Percentiles rank a stretch among this genome's conserved stretches.
These are phyloP conservation scores for Powellomyces hirtus DNA, from an alignment of 192 early-diverging fungal species.

Conservation along the genomic window DNA sequence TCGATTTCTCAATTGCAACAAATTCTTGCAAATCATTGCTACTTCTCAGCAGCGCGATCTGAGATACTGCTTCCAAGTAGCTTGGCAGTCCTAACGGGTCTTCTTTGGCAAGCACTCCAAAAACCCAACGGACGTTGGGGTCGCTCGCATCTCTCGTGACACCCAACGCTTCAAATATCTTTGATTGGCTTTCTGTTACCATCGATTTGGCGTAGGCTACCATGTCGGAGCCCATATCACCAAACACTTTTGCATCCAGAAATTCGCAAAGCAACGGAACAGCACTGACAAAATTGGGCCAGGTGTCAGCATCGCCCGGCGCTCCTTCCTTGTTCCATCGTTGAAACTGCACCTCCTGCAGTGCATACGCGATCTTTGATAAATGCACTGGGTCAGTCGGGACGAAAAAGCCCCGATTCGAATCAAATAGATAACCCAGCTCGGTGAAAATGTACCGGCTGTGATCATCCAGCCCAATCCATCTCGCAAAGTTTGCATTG, in stretches of 20 bases:
- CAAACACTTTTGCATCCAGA: neutral
- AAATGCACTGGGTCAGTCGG: neutral
- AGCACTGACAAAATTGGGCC: slow-evolving; percentile 6
- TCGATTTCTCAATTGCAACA: slow-evolving; percentile 32
- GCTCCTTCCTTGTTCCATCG: slow-evolving; percentile 23
- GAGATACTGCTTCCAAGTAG: slow-evolving; percentile 11
- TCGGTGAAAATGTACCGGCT: neutral
- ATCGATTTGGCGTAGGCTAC: neutral
- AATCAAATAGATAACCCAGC: slow-evolving; percentile 3
- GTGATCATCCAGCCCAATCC: slow-evolving; percentile 9
- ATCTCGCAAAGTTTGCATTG: neutral
- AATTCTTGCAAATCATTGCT: slow-evolving; percentile 27
- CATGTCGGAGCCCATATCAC: slow-evolving; percentile 4
- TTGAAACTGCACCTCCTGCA: slow-evolving; percentile 11
- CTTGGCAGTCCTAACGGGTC: neutral
- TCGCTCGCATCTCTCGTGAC: neutral
- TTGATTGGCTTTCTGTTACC: neutral
- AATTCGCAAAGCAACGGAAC: neutral
- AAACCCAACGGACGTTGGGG: slow-evolving; percentile 9
- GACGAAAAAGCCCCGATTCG: neutral
- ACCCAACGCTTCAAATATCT: neutral
- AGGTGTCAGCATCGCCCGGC: neutral
- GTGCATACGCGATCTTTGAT: neutral
- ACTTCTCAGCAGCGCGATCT: slow-evolving; percentile 15
- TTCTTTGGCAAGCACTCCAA: neutral